Conservation (phyloP, 1,139 yeast genomes). For the Nadsonia starkeyi-henricii region DNA sequence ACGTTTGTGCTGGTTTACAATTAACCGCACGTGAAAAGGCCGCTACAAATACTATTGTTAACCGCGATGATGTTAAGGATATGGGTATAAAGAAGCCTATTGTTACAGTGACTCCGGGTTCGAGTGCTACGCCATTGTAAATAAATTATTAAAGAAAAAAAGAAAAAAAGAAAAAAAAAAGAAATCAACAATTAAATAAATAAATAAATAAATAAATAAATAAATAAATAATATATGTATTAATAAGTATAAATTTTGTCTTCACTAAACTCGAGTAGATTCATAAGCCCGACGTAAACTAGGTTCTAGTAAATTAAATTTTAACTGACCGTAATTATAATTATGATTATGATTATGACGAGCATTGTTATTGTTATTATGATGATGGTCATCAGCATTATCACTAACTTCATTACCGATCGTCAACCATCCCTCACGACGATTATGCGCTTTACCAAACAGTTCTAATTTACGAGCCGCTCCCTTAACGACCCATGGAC, state of each 20-base stretch:
- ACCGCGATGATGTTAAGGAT: too few species aligned
- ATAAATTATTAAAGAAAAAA: too few species aligned
- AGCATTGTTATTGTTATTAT: not conserved
- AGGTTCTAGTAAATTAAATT: not conserved
- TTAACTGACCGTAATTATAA: not conserved
- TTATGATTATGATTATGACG: slow-evolving; percentile 19
- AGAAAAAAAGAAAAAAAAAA: too few species aligned
- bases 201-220: too few species aligned
- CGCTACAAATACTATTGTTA: too few species aligned
- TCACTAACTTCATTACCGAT: slow-evolving; percentile 72
- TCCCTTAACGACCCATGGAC: slow-evolving; percentile 7
- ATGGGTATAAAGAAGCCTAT: too few species aligned
- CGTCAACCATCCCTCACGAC: slow-evolving; percentile 84
- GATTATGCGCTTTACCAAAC: slow-evolving; percentile 76
- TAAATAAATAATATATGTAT: too few species aligned
- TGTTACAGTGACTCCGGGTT: too few species aligned
- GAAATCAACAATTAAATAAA: too few species aligned
- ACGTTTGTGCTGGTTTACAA: slow-evolving; percentile 64
- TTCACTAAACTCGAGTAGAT: too few species aligned
- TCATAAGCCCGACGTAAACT: not conserved
- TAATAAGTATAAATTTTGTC: too few species aligned
- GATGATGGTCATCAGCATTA: slow-evolving; percentile 29
- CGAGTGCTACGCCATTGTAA: too few species aligned
- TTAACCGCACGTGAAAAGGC: slow-evolving; percentile 43
- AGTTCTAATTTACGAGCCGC: slow-evolving; percentile 70